These are phyloP conservation scores for Aspergillus sclerotialis DNA, from an alignment of 2,329 filamentous ascomycete genomes.

Conservation along the genomic window DNA sequence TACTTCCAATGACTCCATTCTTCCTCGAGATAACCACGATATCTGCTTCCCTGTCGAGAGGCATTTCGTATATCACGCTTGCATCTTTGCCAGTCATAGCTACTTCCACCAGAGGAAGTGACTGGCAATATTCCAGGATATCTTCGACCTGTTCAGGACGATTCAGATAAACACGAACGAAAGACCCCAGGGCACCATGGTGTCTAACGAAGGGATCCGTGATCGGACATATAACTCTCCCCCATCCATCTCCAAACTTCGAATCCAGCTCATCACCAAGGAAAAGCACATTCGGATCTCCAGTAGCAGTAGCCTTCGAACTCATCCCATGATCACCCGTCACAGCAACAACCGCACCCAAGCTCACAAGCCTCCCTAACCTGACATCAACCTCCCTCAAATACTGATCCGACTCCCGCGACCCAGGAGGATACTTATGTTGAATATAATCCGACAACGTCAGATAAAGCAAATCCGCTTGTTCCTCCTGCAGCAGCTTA, in stretches of 20 bases:
- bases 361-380: conserved; percentile 23
- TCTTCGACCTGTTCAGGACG: conserved; percentile 14
- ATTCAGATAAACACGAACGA: conserved; percentile 35
- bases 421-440: conserved; percentile 36
- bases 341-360: conserved; percentile 33
- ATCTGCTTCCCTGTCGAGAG: conserved; percentile 35
- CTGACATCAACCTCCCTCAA: conserved; percentile 27
- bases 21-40: conserved; percentile 33
- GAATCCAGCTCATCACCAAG: conserved; percentile 31
- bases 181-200: conserved; percentile 37
- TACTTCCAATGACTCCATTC: conserved; percentile 32
- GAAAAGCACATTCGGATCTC: conserved; percentile 34
- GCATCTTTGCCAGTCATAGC: conserved; percentile 26
- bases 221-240: conserved; percentile 39
- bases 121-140: conserved; percentile 22
- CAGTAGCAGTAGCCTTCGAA: conserved; percentile 28
- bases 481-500: conserved; percentile 33
- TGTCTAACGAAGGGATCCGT: conserved; percentile 39
- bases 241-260: conserved; percentile 22
- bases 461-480: conserved; percentile 37
- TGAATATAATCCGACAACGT: conserved; percentile 42
- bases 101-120: conserved; percentile 27
- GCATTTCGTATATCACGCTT: conserved; percentile 30
- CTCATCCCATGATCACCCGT: conserved; percentile 42
- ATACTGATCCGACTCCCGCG: conserved; percentile 32